A percentile compares a stretch with the other conserved stretches of the same genome.
These are phyloP conservation scores for Ploettnerulaceae sp. DNA, from an alignment of 2,329 filamentous ascomycete genomes.

Conservation along the genomic window DNA sequence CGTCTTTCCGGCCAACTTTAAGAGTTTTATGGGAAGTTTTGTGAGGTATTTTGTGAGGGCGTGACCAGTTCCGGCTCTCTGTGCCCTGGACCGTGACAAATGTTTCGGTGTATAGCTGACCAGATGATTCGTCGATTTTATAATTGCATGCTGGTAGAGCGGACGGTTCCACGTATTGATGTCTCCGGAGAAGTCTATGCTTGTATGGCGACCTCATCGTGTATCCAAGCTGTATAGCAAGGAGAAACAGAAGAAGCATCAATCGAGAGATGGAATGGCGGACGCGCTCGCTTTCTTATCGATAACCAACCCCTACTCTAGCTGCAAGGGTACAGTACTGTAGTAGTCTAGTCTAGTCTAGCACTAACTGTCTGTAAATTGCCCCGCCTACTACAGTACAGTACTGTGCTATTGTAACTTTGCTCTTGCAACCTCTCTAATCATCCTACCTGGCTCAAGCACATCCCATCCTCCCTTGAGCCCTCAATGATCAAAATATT, in stretches of 20 bases:
- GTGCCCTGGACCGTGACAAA: slow-evolving; percentile 16
- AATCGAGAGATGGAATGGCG: not conserved
- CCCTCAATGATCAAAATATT: slow-evolving; percentile 9
- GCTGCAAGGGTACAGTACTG: no score
- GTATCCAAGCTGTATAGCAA: no score
- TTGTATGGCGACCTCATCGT: slow-evolving; percentile 3
- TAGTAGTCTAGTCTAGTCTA: not conserved
- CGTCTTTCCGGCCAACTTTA: not conserved
- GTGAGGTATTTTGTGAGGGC: not conserved
- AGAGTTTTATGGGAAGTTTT: not conserved
- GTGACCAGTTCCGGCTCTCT: slow-evolving; percentile 24
- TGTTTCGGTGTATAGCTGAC: slow-evolving; percentile 29
- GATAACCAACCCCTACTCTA: not conserved
- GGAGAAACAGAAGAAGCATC: no score
- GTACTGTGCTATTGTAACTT: no score
- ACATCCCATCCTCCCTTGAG: not conserved
- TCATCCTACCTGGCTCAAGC: not conserved
- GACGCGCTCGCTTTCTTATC: not conserved
- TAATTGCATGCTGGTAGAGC: not conserved
- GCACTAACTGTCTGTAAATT: not conserved
- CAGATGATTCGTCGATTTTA: slow-evolving; percentile 28
- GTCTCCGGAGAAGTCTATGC: not conserved
- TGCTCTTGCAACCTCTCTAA: not conserved
- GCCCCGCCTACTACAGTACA: no score
- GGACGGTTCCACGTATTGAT: not conserved